Evolutionary conservation across 441 rosid genomes (phyloP).

Genomic region (Eugenia klotzschiana): DNA sequence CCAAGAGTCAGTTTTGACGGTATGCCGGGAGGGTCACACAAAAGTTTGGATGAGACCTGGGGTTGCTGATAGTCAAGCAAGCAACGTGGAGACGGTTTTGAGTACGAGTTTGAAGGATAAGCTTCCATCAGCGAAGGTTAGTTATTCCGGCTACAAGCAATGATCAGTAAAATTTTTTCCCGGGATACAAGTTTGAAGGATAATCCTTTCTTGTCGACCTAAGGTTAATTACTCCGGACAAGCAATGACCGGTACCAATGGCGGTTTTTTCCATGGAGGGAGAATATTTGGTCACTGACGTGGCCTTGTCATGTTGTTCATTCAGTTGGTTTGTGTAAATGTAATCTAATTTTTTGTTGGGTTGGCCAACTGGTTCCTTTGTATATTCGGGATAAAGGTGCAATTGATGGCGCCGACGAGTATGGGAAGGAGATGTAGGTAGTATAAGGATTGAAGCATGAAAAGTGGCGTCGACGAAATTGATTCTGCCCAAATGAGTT

Average conservation of each 20-base stretch:
- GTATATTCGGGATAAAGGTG: conserved; percentile 29
- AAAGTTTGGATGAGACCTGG: conserved; percentile 90
- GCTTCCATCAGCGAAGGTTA: conserved; percentile 3
- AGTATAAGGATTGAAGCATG: not conserved
- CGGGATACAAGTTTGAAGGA: conserved; percentile 49
- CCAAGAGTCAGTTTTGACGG: conserved; percentile 68
- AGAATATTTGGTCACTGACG: conserved; percentile 18
- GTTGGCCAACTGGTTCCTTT: conserved; percentile 17
- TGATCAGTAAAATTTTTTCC: not conserved
- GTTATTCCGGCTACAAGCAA: not conserved
- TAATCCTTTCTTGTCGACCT: conserved; percentile 32
- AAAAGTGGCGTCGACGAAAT: not conserved
- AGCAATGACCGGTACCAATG: conserved; percentile 31
- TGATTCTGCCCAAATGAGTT: not conserved
- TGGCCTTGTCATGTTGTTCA: conserved; percentile 13
- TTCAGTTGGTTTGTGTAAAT: conserved; percentile 15
- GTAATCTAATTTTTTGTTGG: conserved; percentile 11
- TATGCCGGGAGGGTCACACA: conserved; percentile 80
- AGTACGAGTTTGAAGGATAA: conserved; percentile 60
- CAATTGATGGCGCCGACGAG: conserved; percentile 22
- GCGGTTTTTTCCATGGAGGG: conserved; percentile 4
- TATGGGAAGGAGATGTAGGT: not conserved
- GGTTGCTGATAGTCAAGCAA: conserved; percentile 35
- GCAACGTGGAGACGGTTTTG: conserved; percentile 34
- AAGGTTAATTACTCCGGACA: conserved; percentile 43